Conservation (phyloP, 139 green algal genomes). For the Micractinium sp. region DNA sequence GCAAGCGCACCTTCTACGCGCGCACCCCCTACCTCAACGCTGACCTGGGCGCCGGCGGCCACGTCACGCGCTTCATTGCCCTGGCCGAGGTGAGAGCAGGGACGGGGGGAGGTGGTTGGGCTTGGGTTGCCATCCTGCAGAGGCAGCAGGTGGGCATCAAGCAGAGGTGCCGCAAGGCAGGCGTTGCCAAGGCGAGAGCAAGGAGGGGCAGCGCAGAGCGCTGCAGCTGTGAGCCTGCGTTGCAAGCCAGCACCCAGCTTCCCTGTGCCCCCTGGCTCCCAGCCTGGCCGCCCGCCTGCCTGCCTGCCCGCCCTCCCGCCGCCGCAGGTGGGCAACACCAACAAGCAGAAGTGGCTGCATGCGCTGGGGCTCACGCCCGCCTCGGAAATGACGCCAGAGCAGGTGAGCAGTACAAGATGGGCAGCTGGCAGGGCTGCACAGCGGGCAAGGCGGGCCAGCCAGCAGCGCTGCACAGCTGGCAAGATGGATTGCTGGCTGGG, state of each 20-base stretch:
- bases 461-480: too few species aligned
- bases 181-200: too few species aligned
- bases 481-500: too few species aligned
- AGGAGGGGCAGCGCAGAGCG: too few species aligned
- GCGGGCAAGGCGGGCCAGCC: too few species aligned
- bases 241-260: too few species aligned
- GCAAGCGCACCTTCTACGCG: constrained; percentile 63
- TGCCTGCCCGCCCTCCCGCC: too few species aligned
- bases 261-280: too few species aligned
- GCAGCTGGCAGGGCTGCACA: background rate
- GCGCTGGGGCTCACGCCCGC: constrained; percentile 80
- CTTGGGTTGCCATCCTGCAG: background rate
- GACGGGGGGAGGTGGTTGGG: too few species aligned
- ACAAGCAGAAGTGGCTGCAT: constrained; percentile 85
- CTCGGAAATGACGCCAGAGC: constrained; percentile 61
- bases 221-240: too few species aligned
- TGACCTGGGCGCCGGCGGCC: constrained; percentile 74
- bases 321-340: constrained; percentile 49
- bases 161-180: background rate
- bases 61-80: constrained; percentile 89
- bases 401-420: constrained; percentile 48
- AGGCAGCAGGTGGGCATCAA: background rate
- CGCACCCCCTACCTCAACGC: constrained; percentile 86
- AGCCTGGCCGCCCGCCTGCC: too few species aligned
- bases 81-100: constrained; percentile 63